These are phyloP conservation scores for Hymenoscyphus occultus DNA, from an alignment of 2,329 filamentous ascomycete genomes.

Conservation along the genomic window DNA sequence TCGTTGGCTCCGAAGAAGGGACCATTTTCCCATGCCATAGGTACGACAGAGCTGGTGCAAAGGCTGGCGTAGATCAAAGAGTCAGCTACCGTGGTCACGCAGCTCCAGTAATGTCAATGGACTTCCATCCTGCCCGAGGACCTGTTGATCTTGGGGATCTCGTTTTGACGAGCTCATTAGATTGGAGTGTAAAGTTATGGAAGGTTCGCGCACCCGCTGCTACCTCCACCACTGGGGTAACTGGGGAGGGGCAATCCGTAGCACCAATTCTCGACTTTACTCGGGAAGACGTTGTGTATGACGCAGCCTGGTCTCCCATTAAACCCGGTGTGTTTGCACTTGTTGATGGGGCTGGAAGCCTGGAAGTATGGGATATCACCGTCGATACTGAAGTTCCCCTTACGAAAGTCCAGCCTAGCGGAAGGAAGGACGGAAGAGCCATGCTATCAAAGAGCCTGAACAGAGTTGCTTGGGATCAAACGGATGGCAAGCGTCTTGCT, in stretches of 20 bases:
- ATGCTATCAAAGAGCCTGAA: constrained; percentile 85
- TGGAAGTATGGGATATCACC: constrained; percentile 95
- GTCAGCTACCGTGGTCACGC: constrained; percentile 87
- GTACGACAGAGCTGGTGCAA: constrained; percentile 95
- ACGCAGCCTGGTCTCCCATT: constrained; percentile 90
- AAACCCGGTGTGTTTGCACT: constrained; percentile 93
- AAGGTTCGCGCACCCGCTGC: constrained; percentile 81
- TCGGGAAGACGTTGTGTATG: constrained; percentile 94
- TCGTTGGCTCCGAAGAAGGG: constrained; percentile 95
- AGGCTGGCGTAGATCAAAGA: constrained; percentile 88
- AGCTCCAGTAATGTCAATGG: constrained; percentile 91
- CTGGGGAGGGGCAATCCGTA: constrained; percentile 50
- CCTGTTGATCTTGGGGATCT: constrained; percentile 93
- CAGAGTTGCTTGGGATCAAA: constrained; percentile 89
- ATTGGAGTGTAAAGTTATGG: constrained; percentile 98
- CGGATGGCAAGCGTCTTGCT: constrained; percentile 81
- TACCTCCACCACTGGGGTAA: constrained; percentile 55
- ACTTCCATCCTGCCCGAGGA: constrained; percentile 90
- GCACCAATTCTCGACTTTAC: constrained; percentile 83
- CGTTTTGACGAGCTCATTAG: constrained; percentile 85
- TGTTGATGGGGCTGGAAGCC: constrained; percentile 85
- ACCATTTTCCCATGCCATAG: constrained; percentile 94
- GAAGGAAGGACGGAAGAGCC: constrained; percentile 60
- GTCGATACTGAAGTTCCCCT: constrained; percentile 90
- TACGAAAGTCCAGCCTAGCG: constrained; percentile 70